phyloP scores from a whole-genome alignment of 148 eudicot genomes.

The Talinum fruticosum region DNA sequence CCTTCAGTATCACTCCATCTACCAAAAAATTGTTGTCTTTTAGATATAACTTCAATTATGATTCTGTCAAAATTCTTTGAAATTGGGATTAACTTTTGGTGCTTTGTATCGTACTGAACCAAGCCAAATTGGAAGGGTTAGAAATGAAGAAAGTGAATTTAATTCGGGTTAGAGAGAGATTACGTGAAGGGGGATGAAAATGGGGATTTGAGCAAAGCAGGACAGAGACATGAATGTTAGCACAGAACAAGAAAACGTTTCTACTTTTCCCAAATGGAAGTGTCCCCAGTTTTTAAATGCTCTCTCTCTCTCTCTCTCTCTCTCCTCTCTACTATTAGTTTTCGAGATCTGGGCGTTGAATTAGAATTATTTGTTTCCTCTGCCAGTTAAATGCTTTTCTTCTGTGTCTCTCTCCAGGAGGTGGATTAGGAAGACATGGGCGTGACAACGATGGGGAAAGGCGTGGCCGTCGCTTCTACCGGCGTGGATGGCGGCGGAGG shows the following conservation, averaged over 20 bases:
- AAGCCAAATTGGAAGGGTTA: neutral
- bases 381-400: too few relatives aligned
- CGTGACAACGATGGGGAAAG: neutral
- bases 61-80: too few relatives aligned
- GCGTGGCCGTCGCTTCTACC: neutral
- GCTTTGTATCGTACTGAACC: neutral
- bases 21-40: too few relatives aligned
- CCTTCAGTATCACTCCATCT: too few relatives aligned
- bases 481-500: neutral
- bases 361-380: neutral
- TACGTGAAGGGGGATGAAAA: neutral
- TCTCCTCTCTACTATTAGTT: neutral
- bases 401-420: neutral
- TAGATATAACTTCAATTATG: too few relatives aligned
- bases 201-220: slow-evolving; percentile 2
- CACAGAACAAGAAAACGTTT: neutral
- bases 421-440: slow-evolving; percentile 1
- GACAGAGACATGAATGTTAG: neutral
- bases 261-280: neutral
- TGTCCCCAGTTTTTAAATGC: slow-evolving; percentile 1
- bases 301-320: neutral
- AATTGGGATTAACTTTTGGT: neutral
- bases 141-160: neutral
- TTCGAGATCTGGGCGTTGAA: slow-evolving; percentile 5
- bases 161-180: neutral